A percentile compares a stretch with the other conserved stretches of the same genome.
Conservation (phyloP, 495 filamentous ascomycete genomes). For the Cenococcum geophilum region DNA sequence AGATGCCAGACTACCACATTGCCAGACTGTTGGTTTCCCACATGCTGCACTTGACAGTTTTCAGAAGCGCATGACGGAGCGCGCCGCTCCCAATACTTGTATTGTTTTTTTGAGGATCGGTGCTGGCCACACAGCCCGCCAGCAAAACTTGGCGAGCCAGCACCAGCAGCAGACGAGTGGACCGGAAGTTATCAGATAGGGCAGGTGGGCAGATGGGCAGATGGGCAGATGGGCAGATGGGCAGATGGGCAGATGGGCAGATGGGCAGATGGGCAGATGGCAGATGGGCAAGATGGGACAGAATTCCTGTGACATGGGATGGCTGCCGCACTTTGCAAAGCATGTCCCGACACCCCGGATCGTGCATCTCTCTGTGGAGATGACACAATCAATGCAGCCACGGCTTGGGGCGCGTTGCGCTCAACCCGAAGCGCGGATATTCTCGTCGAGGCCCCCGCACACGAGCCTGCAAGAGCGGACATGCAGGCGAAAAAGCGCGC, state of each 20-base stretch:
- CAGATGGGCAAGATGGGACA: conserved; percentile 6
- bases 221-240: too few species aligned
- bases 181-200: conserved; percentile 8
- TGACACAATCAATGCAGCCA: conserved; percentile 22
- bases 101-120: too few species aligned
- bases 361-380: conserved; percentile 24
- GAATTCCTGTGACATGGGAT: neutral
- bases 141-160: neutral
- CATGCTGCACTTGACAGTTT: too few species aligned
- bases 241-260: too few species aligned
- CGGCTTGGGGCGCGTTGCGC: conserved; percentile 11
- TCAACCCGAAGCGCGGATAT: conserved; percentile 1
- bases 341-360: conserved; percentile 26
- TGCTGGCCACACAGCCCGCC: too few species aligned
- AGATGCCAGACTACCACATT: too few species aligned
- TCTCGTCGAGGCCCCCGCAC: neutral
- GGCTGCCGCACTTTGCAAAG: conserved; percentile 22
- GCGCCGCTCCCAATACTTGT: too few species aligned
- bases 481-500: neutral
- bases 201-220: too few species aligned
- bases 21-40: too few species aligned
- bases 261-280: neutral
- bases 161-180: neutral
- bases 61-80: too few species aligned
- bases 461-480: conserved; percentile 1